A percentile compares a stretch with the other conserved stretches of the same genome.
Evolutionary conservation across 164 flowering plant genomes (phyloP).

Genomic region (Nelumbo lutea): DNA sequence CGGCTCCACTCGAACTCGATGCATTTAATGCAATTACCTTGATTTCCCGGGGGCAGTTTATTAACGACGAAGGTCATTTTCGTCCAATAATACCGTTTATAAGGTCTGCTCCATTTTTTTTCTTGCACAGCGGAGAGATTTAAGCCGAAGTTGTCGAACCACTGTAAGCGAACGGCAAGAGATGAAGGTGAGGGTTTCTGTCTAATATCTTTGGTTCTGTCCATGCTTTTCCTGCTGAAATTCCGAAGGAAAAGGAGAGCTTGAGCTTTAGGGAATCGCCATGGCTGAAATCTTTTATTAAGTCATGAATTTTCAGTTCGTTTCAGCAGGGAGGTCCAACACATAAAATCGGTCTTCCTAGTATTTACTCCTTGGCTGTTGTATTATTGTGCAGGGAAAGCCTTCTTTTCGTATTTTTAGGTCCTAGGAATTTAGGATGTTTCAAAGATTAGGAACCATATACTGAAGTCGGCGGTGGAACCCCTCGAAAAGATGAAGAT

Average conservation of each 20-base stretch:
- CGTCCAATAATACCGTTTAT: slow-evolving; percentile 4
- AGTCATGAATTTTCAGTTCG: not conserved
- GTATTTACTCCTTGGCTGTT: too few relatives aligned
- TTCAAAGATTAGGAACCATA: slow-evolving; percentile 19
- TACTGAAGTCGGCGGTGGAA: not conserved
- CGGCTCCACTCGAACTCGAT: not conserved
- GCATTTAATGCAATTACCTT: not conserved
- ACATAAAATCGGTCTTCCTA: not conserved
- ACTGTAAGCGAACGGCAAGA: not conserved
- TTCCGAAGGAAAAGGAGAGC: not conserved
- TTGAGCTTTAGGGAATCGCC: slow-evolving; percentile 9
- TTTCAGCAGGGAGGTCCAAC: not conserved
- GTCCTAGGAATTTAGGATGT: slow-evolving; percentile 7
- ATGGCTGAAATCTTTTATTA: slow-evolving; percentile 4
- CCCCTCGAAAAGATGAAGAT: slow-evolving; percentile 4
- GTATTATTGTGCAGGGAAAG: not conserved
- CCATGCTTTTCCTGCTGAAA: not conserved
- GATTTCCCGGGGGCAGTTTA: not conserved
- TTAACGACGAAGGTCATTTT: slow-evolving; percentile 6
- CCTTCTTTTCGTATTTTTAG: not conserved
- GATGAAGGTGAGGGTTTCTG: not conserved
- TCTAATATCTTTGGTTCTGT: slow-evolving; percentile 1
- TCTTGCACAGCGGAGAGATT: not conserved
- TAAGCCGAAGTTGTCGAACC: not conserved
- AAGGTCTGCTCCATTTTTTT: not conserved